Conservation (phyloP, 2,329 filamentous ascomycete genomes). For the Dothistroma septosporum region DNA sequence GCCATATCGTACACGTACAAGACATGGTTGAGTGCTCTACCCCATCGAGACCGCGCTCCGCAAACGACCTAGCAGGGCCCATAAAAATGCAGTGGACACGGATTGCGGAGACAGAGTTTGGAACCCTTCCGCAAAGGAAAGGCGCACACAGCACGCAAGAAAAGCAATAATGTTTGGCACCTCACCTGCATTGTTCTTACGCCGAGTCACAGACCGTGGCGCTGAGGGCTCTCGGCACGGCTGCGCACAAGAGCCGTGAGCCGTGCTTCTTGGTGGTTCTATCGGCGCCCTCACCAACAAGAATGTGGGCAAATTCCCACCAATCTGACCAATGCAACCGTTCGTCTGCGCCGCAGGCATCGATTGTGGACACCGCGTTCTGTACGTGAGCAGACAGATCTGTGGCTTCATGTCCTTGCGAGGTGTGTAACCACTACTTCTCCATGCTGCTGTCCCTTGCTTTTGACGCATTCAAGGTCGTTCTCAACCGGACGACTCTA, state of each 20-base stretch:
- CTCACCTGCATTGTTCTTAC: too few relatives aligned
- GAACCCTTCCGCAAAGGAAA: too few relatives aligned
- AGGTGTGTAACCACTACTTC: too few relatives aligned
- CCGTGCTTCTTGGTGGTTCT: too few relatives aligned
- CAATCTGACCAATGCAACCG: not conserved
- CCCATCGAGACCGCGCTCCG: not conserved
- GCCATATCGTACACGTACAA: not conserved
- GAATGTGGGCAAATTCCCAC: not conserved
- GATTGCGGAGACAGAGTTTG: not conserved
- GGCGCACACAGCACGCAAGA: too few relatives aligned
- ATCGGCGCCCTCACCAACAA: not conserved
- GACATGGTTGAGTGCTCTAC: not conserved
- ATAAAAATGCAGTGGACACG: not conserved
- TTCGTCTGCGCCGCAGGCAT: not conserved
- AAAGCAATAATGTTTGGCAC: too few relatives aligned
- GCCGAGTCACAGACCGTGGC: too few relatives aligned
- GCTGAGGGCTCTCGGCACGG: not conserved
- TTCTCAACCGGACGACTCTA: not conserved
- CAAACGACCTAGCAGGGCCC: not conserved
- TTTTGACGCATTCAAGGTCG: not conserved
- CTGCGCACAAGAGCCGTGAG: too few relatives aligned
- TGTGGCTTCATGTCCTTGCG: too few relatives aligned
- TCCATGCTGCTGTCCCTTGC: not conserved
- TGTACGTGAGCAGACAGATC: too few relatives aligned
- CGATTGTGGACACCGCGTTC: not conserved